Percentiles rank a stretch among this genome's conserved stretches.
Evolutionary conservation across 2,329 filamentous ascomycete species (phyloP).

Genomic region (Fusarium mexicanum): DNA sequence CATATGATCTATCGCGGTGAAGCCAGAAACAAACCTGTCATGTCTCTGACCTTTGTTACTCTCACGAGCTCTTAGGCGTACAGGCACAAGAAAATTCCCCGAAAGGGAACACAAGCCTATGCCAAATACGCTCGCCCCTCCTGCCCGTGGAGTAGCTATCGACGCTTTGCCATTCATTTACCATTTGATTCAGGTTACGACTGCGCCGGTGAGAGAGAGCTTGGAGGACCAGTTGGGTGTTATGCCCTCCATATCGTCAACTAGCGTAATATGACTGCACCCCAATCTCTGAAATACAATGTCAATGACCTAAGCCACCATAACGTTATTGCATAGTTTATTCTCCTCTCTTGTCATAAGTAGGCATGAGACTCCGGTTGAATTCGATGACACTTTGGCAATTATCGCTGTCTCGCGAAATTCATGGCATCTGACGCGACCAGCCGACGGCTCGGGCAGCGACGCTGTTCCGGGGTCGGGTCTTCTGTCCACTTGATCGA

Average conservation of each 20-base stretch:
- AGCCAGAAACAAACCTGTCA: conserved; percentile 36
- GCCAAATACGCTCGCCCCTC: conserved; percentile 32
- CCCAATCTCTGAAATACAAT: background rate
- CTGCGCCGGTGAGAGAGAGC: conserved; percentile 11
- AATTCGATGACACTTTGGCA: conserved; percentile 9
- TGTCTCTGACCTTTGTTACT: conserved; percentile 43
- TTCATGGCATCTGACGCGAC: conserved; percentile 32
- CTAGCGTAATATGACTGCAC: conserved; percentile 1
- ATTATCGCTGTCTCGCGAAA: conserved; percentile 18
- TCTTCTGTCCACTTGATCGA: conserved; percentile 8
- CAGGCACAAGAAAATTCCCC: conserved; percentile 53
- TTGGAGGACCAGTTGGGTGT: conserved; percentile 8
- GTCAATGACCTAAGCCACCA: background rate
- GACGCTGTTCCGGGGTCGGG: conserved; percentile 13
- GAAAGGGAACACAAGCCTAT: conserved; percentile 48
- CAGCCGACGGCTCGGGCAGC: conserved; percentile 33
- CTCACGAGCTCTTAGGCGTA: conserved; percentile 51
- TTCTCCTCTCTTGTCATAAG: background rate
- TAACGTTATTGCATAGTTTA: background rate
- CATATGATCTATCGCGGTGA: conserved; percentile 1
- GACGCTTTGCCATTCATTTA: conserved; percentile 13
- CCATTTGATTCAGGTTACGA: conserved; percentile 10
- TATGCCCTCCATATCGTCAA: background rate
- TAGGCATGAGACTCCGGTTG: background rate
- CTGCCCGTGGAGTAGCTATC: background rate